Conservation (phyloP, 1,284 basidiomycete genomes). For the Omphalotus olearius region DNA sequence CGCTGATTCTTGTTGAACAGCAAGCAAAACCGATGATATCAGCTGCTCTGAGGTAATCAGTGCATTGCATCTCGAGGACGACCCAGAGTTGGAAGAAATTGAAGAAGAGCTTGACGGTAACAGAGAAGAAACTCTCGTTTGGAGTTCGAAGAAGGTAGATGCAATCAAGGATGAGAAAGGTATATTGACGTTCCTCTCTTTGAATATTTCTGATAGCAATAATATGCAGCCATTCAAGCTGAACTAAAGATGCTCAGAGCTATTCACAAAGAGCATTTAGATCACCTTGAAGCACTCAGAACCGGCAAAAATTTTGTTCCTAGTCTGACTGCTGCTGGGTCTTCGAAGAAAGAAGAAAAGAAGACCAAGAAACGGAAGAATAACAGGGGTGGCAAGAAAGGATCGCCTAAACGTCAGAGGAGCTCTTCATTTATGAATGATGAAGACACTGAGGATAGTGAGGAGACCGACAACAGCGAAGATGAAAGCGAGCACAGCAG, state of each 20-base stretch:
- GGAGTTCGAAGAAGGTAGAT: conserved; percentile 37
- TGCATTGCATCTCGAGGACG: conserved; percentile 45
- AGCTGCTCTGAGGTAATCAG: conserved; percentile 54
- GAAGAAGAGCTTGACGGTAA: conserved; percentile 40
- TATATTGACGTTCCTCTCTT: conserved; percentile 18
- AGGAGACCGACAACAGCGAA: conserved; percentile 19
- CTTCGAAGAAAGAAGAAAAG: conserved; percentile 16
- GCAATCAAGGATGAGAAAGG: conserved; percentile 40
- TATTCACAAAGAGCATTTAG: conserved; percentile 37
- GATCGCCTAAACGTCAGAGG: conserved; percentile 41
- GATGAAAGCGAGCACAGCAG: conserved; percentile 20
- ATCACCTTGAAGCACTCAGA: conserved; percentile 44
- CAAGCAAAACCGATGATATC: conserved; percentile 63
- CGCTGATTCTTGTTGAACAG: conserved; percentile 24
- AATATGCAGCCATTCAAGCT: conserved; percentile 29
- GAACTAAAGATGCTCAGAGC: conserved; percentile 38
- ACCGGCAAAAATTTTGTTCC: conserved; percentile 41
- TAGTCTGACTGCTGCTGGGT: conserved; percentile 27
- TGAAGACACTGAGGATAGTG: conserved; percentile 21
- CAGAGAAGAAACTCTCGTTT: conserved; percentile 31
- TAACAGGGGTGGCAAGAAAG: conserved; percentile 31
- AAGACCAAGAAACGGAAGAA: conserved; percentile 48
- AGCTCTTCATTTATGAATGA: conserved; percentile 19
- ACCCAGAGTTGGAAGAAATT: conserved; percentile 46
- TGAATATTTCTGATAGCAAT: not conserved